Evolutionary conservation across 768 basidiomycete genomes (phyloP), one percentile per base, ranked within the genome.

Genomic region (Trametes cingulata): DNA sequence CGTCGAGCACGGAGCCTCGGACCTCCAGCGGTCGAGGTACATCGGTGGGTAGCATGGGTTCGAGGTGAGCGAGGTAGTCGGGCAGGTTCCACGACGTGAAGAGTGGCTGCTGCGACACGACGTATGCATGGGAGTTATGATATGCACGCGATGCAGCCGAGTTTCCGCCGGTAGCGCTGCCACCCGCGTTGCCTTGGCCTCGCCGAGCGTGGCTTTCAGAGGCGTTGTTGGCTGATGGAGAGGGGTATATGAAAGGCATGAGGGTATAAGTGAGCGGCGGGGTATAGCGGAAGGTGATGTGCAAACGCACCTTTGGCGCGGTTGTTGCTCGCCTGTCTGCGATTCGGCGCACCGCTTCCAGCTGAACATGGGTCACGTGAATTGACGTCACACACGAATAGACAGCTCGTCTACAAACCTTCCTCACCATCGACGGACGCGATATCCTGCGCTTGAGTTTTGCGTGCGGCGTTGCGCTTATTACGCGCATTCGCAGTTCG

Each of bases 1-100:
- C 67, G 46, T 74, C 75, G 9, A 77, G 63, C 14, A 78, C 81
- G 13, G 76, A 73, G 60, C 80, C 79, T 58, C 84, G 84, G 43
- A 94, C 85, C 67, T 87, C 83, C 52, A 94, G 78, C 0, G 91
- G 90, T 57, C 84, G 83, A 3, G 94, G 92, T 1, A 78, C 78
- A 24, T 87, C 83, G 4, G 85, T 82, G 10, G 95, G 94, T 6
- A 98, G 78, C 75, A 95, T 88, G 66, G 85, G 83, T 65, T 89
- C 84, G 62, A 96, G 85, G 70, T 95, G 91, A 0, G 88, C 84
- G 45, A 98, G 82, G 74, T 97, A 95, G 76, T 98, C 95, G 7
- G 95, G 95, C 49, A 98, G 78, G 57, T 86, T 85, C 95, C 95
- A 98, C 51, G 90, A 87, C 36, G 90, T 91, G 75, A 85, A 84